Percentiles rank a stretch among this genome's conserved stretches.
Evolutionary conservation across 106 monocot genomes (phyloP).

Genomic region (Phalaenopsis equestris): DNA sequence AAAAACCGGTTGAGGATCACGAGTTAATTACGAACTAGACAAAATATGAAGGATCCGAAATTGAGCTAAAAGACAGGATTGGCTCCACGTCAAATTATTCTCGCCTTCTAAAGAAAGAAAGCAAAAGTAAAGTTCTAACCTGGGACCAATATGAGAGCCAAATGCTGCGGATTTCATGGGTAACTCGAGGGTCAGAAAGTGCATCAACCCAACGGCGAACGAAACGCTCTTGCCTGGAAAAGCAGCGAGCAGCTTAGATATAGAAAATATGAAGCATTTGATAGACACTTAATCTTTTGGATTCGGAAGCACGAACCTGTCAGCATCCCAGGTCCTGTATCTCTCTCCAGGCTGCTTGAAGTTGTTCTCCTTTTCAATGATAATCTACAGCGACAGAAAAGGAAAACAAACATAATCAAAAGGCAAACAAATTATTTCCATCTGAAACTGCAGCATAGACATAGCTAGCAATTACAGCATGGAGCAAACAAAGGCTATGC

Average conservation of each 20-base stretch:
- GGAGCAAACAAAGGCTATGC: too few species aligned
- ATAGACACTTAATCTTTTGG: not conserved
- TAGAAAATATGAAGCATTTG: not conserved
- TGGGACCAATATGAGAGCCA: constrained; percentile 70
- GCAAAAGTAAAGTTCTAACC: constrained; percentile 10
- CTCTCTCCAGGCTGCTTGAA: constrained; percentile 99
- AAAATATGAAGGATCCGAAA: too few species aligned
- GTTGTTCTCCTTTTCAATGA: constrained; percentile 86
- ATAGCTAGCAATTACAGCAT: too few species aligned
- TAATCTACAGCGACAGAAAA: constrained; percentile 24
- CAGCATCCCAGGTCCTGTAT: constrained; percentile 75
- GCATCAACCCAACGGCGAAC: constrained; percentile 51
- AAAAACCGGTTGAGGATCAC: not conserved
- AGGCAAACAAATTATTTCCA: too few species aligned
- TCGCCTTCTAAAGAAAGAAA: not conserved
- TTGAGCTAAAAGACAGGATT: too few species aligned
- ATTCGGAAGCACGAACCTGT: constrained; percentile 34
- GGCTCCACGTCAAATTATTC: too few species aligned
- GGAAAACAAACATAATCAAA: not conserved
- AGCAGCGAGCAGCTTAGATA: not conserved
- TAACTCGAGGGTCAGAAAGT: constrained; percentile 51
- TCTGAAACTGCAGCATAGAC: too few species aligned
- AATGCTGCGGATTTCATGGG: constrained; percentile 50
- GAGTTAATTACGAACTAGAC: too few species aligned
- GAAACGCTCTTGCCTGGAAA: constrained; percentile 53